Evolutionary conservation across 176 grass and related monocot species (phyloP).

Genomic region (Luzula sylvatica): DNA sequence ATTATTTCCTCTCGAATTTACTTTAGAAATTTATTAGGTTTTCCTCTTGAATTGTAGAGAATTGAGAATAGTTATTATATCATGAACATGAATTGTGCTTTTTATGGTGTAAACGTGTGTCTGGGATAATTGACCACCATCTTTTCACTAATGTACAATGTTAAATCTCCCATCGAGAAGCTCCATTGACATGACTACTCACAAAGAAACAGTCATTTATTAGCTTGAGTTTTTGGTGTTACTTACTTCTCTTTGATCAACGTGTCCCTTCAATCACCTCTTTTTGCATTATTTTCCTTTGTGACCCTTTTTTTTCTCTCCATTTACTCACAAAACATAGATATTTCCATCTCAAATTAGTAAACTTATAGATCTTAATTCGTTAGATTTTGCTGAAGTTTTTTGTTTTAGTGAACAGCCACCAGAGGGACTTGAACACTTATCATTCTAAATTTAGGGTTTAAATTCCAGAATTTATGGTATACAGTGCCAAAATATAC

Average conservation of each 20-base stretch:
- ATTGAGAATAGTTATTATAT: background rate
- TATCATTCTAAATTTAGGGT: no score
- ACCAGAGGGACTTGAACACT: no score
- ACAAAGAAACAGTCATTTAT: slow-evolving; percentile 25
- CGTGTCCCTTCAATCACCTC: no score
- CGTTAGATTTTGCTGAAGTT: no score
- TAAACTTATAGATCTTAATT: no score
- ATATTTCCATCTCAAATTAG: background rate
- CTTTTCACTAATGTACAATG: slow-evolving; percentile 34
- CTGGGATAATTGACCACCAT: slow-evolving; percentile 34
- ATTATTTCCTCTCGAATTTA: no score
- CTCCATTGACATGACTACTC: slow-evolving; percentile 46
- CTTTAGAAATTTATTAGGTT: slow-evolving; percentile 18
- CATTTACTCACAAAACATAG: background rate
- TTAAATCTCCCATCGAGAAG: slow-evolving; percentile 20
- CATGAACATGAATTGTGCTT: background rate
- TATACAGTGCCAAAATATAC: no score
- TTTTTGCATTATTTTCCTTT: slow-evolving; percentile 8
- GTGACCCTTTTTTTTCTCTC: background rate
- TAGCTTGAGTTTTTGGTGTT: no score
- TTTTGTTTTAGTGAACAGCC: no score
- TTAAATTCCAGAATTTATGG: no score
- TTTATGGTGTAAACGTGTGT: slow-evolving; percentile 7
- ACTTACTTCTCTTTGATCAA: no score
- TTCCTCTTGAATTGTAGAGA: slow-evolving; percentile 4